Evolutionary conservation across 2,329 filamentous ascomycete genomes (phyloP), one percentile per base, ranked within the genome.

Genomic region (Coniochaeta pulveracea): DNA sequence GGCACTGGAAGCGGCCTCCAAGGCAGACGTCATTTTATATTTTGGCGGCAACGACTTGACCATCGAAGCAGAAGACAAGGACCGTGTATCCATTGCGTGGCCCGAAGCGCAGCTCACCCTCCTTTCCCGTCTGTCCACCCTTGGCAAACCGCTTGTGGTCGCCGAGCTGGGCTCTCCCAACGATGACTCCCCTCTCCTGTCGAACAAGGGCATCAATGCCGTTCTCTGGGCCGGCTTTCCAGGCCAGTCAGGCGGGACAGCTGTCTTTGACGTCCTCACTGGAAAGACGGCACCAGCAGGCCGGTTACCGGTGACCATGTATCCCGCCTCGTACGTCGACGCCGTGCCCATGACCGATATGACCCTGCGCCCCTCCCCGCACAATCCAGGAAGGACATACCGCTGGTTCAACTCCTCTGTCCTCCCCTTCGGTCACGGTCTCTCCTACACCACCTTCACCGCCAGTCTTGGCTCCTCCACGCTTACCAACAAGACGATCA

Each of bases 141-240:
- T 54, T n/a, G 39, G 39, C 4, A 72, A 70, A 46, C 66, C 66
- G 0, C 51, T 68, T 22, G 43, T 69, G 1, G 57, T 73, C 1
- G 46, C 69, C 3, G 63, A 69, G 40, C 58, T 72, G 52, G 69
- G 69, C 21, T 57, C 54, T 17, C 58, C 63, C 41, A 37, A 75
- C 18, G 72, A 76, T 43, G 60, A 61, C 37, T 55, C 63, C 0
- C 55, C 66, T 3, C 44, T 75, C 6, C 46, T 66, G 9, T 48
- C 51, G 4, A 64, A 68, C 35, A 38, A 48, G 3, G 61, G 62
- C 34, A 58, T 76, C 37, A 60, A 56, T 27, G 57, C 65, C 1
- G 47, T 77, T 1, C 43, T 76, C 1, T 76, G 72, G 72, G 66
- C 58, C 1, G 67, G 69, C 1, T 76, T 69, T 38, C 72, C 72